These are phyloP conservation scores for Hypholoma sublateritium DNA, from an alignment of 768 basidiomycete genomes.

Conservation along the genomic window DNA sequence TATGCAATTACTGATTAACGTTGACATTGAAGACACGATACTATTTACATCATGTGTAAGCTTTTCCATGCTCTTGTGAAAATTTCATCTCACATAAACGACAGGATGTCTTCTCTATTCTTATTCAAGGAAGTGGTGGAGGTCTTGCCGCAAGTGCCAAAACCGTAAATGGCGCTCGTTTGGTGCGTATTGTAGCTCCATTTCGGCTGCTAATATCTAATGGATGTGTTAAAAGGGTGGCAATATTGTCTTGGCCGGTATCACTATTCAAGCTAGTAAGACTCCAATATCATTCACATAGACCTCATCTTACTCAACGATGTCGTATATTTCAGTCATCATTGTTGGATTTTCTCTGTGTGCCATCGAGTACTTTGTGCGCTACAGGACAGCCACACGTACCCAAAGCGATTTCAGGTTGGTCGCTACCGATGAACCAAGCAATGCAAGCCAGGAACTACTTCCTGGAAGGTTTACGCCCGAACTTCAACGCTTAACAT, in stretches of 20 bases:
- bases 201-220: not conserved
- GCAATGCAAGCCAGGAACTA: not conserved
- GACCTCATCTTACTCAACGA: not conserved
- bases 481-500: conserved; percentile 10
- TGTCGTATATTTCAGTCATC: conserved; percentile 27
- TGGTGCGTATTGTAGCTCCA: conserved; percentile 2
- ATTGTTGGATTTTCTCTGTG: conserved; percentile 38
- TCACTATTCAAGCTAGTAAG: conserved; percentile 44
- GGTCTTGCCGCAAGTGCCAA: conserved; percentile 39
- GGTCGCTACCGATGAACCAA: not conserved
- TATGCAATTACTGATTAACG: not conserved
- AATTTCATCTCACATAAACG: not conserved
- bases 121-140: conserved; percentile 58
- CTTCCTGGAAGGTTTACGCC: conserved; percentile 8
- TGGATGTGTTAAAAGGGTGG: conserved; percentile 32
- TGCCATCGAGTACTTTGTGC: conserved; percentile 44
- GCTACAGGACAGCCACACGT: conserved; percentile 29
- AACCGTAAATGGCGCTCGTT: conserved; percentile 12
- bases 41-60: conserved; percentile 39
- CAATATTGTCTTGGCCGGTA: conserved; percentile 53
- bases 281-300: not conserved
- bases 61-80: not conserved
- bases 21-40: conserved; percentile 34
- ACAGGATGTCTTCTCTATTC: conserved; percentile 50
- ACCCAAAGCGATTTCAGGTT: not conserved